A percentile compares a stretch with the other conserved stretches of the same genome.
Evolutionary conservation across 1,139 yeast genomes (phyloP).

Genomic region (Candida gigantensis): DNA sequence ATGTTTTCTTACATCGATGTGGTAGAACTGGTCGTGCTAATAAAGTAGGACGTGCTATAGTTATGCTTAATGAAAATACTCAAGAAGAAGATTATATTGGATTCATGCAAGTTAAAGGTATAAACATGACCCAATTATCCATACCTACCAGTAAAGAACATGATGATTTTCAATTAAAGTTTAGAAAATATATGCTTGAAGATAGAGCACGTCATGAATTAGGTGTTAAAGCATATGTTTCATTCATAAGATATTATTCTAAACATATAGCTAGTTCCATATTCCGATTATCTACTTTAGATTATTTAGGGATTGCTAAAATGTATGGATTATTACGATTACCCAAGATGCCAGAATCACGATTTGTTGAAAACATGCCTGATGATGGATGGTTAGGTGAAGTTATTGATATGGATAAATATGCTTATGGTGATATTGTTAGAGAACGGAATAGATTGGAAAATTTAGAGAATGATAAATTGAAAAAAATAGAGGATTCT

Average conservation of each 20-base stretch:
- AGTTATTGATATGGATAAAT: slow-evolving; percentile 63
- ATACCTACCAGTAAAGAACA: slow-evolving; percentile 27
- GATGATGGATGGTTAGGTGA: slow-evolving; percentile 74
- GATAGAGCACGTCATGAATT: slow-evolving; percentile 82
- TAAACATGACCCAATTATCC: slow-evolving; percentile 47
- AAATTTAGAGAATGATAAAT: slow-evolving; percentile 52
- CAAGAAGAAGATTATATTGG: slow-evolving; percentile 82
- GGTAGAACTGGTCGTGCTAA: slow-evolving; percentile 95
- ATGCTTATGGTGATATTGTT: slow-evolving; percentile 60
- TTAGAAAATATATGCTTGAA: slow-evolving; percentile 60
- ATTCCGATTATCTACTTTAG: slow-evolving; percentile 71
- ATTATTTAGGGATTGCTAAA: slow-evolving; percentile 70
- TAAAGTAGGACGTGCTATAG: slow-evolving; percentile 74
- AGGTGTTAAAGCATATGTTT: slow-evolving; percentile 79
- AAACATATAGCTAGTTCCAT: slow-evolving; percentile 92
- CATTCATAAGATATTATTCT: slow-evolving; percentile 78
- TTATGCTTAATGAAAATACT: slow-evolving; percentile 62
- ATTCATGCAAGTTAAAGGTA: slow-evolving; percentile 75
- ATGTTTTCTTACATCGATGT: slow-evolving; percentile 82
- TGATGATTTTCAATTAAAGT: slow-evolving; percentile 24
- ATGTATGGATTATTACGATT: slow-evolving; percentile 79
- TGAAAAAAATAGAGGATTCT: slow-evolving; percentile 46
- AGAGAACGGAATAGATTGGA: slow-evolving; percentile 66
- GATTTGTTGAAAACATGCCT: slow-evolving; percentile 52
- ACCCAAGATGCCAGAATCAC: slow-evolving; percentile 94